phyloP scores from a whole-genome alignment of 1,139 yeast species.

The Arxiozyma slooffiae region DNA sequence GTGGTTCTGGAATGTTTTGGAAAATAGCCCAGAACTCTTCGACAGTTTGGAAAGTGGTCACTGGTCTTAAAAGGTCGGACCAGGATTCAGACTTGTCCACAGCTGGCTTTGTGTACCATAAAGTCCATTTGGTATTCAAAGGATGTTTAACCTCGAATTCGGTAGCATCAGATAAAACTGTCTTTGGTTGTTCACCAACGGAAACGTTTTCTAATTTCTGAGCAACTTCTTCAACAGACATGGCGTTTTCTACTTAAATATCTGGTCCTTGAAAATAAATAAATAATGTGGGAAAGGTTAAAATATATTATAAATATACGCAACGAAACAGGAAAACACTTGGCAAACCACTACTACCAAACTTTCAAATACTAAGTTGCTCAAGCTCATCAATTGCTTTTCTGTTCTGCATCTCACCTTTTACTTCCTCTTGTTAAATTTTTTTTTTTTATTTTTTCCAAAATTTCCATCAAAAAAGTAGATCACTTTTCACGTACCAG shows the following conservation, averaged over 20 bases:
- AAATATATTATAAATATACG: no score
- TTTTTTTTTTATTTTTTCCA: not conserved
- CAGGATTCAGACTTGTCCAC: constrained; percentile 73
- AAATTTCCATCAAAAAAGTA: not conserved
- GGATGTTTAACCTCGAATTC: constrained; percentile 56
- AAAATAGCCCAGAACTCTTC: constrained; percentile 99
- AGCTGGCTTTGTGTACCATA: constrained; percentile 96
- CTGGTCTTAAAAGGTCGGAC: constrained; percentile 89
- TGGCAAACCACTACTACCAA: not conserved
- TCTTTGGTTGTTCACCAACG: constrained; percentile 21
- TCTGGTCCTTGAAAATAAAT: not conserved
- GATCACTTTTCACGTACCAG: not conserved
- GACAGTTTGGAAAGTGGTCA: constrained; percentile 81
- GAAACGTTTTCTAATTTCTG: constrained; percentile 26
- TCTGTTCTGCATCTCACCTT: not conserved
- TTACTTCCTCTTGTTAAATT: not conserved
- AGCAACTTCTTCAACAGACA: constrained; percentile 32
- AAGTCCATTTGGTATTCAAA: constrained; percentile 85
- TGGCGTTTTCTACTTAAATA: constrained; percentile 6
- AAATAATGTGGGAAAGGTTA: no score
- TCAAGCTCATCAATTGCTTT: not conserved
- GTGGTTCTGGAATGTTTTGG: constrained; percentile 88
- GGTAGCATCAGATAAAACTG: constrained; percentile 25
- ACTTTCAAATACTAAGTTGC: not conserved
- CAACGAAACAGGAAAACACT: not conserved